These are phyloP conservation scores for Lablab purpureus DNA, from an alignment of 306 rosid genomes.

Conservation along the genomic window DNA sequence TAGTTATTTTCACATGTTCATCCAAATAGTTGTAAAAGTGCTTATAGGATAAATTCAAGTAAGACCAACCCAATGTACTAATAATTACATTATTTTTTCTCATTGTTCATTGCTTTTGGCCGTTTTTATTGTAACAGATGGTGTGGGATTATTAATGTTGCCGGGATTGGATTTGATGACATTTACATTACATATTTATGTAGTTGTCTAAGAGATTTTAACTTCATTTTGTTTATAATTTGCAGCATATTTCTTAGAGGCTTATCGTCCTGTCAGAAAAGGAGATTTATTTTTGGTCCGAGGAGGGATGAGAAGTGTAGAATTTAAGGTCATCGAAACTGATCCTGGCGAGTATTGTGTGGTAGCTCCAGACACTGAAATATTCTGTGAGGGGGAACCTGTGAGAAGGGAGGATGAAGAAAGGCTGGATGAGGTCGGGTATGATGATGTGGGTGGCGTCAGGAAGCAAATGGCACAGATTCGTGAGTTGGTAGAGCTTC, in stretches of 20 bases:
- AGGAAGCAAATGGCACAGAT: slow-evolving; percentile 79
- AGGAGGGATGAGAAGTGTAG: slow-evolving; percentile 74
- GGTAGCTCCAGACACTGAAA: slow-evolving; percentile 76
- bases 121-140: not conserved
- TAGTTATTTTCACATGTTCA: not conserved
- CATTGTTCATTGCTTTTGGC: not conserved
- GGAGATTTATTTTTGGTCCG: slow-evolving; percentile 73
- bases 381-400: slow-evolving; percentile 72
- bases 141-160: slow-evolving; percentile 1
- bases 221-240: slow-evolving; percentile 14
- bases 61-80: not conserved
- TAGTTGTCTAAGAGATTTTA: not conserved
- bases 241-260: slow-evolving; percentile 72
- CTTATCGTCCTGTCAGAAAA: slow-evolving; percentile 75
- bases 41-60: not conserved
- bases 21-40: not conserved
- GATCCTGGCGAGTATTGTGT: slow-evolving; percentile 76
- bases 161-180: not conserved
- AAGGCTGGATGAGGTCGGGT: slow-evolving; percentile 69
- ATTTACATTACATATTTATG: not conserved
- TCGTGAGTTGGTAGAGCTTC: slow-evolving; percentile 74
- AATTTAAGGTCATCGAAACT: slow-evolving; percentile 74
- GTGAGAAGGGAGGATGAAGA: slow-evolving; percentile 73
- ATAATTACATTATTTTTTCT: not conserved
- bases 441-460: slow-evolving; percentile 81